These are phyloP conservation scores for Cystofilobasidium bisporidii DNA, from an alignment of 768 basidiomycete species.

Conservation along the genomic window DNA sequence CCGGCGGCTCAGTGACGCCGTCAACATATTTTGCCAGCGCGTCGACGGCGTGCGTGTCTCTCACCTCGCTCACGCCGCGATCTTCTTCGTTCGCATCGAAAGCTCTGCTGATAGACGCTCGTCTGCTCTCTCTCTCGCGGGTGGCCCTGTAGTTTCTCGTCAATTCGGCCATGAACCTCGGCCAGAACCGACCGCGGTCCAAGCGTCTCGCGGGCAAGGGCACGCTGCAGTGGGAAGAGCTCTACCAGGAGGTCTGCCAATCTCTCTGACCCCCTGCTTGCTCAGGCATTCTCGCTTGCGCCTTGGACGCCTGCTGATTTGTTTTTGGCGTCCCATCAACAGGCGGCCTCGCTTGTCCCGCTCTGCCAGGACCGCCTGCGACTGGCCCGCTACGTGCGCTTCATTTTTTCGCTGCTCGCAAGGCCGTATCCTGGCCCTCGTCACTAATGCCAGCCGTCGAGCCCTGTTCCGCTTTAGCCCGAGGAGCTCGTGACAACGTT, in stretches of 20 bases:
- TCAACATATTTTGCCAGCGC: conserved; percentile 25
- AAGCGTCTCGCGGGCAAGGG: conserved; percentile 22
- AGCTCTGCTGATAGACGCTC: not conserved
- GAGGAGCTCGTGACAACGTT: not conserved
- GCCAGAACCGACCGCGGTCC: conserved; percentile 21
- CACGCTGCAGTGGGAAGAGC: conserved; percentile 25
- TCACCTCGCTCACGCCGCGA: too few relatives aligned
- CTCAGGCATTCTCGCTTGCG: too few relatives aligned
- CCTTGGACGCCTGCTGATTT: not conserved
- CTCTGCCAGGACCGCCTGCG: conserved; percentile 5
- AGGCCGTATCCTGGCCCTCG: too few relatives aligned
- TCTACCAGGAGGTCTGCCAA: conserved; percentile 15
- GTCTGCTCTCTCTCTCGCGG: not conserved
- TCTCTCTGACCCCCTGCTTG: too few relatives aligned
- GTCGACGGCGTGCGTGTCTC: conserved; percentile 16
- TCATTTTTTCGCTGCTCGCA: not conserved
- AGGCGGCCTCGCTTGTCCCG: conserved; percentile 15
- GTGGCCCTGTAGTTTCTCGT: conserved; percentile 17
- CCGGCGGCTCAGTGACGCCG: conserved; percentile 6
- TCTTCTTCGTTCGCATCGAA: not conserved
- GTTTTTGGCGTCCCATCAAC: not conserved
- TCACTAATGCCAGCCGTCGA: not conserved
- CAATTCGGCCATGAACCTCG: conserved; percentile 15
- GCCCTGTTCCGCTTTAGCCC: conserved; percentile 1
- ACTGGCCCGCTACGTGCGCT: conserved; percentile 11